Percentiles rank a stretch among this genome's conserved stretches.
These are phyloP conservation scores for Aspergillus costaricaensis DNA, from an alignment of 2,329 filamentous ascomycete genomes.

Conservation along the genomic window DNA sequence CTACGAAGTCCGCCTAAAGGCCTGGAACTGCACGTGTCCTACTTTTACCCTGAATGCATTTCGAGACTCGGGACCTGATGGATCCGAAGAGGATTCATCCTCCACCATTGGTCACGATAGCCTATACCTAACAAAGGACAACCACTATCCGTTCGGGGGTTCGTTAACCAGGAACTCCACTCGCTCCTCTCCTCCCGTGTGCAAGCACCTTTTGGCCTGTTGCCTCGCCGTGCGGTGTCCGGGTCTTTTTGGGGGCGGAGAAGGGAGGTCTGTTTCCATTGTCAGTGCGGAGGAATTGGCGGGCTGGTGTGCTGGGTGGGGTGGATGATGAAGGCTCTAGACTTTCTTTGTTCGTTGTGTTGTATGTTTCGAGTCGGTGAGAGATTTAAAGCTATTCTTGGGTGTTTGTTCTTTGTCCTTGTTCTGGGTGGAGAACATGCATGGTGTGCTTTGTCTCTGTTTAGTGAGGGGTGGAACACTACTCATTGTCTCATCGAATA, in stretches of 20 bases:
- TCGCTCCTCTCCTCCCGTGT: slow-evolving; percentile 51
- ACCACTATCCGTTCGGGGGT: slow-evolving; percentile 41
- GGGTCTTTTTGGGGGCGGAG: slow-evolving; percentile 57
- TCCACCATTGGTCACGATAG: too few species aligned
- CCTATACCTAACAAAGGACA: too few species aligned
- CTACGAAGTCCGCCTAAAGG: slow-evolving; percentile 71
- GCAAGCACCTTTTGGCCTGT: slow-evolving; percentile 89
- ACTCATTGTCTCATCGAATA: too few species aligned
- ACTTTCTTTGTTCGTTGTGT: too few species aligned
- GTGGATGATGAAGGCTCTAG: slow-evolving; percentile 27
- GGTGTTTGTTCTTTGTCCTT: too few species aligned
- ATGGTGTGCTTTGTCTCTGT: too few species aligned
- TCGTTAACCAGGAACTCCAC: slow-evolving; percentile 28
- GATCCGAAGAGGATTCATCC: not conserved
- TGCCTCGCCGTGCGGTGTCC: slow-evolving; percentile 69
- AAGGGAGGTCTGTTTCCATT: slow-evolving; percentile 49
- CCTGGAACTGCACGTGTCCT: slow-evolving; percentile 91
- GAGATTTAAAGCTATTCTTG: too few species aligned
- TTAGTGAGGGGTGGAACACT: too few species aligned
- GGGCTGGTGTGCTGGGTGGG: slow-evolving; percentile 62
- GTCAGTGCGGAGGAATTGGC: slow-evolving; percentile 69
- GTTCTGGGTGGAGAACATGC: too few species aligned
- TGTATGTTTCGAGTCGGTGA: too few species aligned
- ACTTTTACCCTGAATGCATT: slow-evolving; percentile 77
- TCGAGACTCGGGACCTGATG: slow-evolving; percentile 40